Evolutionary conservation across 192 early-diverging fungal species (phyloP).

Genomic region (Mortierella alpina): DNA sequence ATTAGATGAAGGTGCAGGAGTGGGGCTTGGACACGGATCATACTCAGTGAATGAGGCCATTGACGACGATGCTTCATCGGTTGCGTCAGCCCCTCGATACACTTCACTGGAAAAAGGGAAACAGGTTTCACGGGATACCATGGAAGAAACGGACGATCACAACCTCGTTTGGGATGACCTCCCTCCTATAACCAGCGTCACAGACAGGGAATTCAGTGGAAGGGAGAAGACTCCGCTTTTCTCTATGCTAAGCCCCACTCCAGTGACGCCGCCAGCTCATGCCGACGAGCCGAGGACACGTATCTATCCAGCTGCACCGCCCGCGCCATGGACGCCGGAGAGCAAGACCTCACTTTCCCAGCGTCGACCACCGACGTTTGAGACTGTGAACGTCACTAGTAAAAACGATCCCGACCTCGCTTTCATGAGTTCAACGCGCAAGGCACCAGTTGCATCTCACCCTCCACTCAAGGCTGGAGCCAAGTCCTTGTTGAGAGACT

Average conservation of each 20-base stretch:
- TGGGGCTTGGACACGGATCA: too few species aligned
- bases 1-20: too few species aligned
- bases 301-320: constrained; percentile 38
- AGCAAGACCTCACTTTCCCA: constrained; percentile 9
- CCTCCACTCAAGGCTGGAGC: neutral
- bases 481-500: constrained; percentile 34
- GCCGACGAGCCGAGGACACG: constrained; percentile 4
- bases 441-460: neutral
- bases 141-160: neutral
- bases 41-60: neutral
- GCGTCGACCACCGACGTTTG: constrained; percentile 4
- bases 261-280: neutral
- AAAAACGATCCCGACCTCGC: constrained; percentile 20
- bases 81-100: neutral
- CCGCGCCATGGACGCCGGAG: constrained; percentile 25
- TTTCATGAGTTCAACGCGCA: constrained; percentile 25
- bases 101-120: constrained; percentile 10
- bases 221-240: neutral
- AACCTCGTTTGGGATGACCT: constrained; percentile 1
- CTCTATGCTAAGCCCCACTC: constrained; percentile 1
- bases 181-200: constrained; percentile 15
- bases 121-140: neutral
- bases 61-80: neutral
- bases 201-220: neutral
- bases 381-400: neutral